These are phyloP conservation scores for Mycosphaerelloides madeirae DNA, from an alignment of 2,329 filamentous ascomycete genomes.

Conservation along the genomic window DNA sequence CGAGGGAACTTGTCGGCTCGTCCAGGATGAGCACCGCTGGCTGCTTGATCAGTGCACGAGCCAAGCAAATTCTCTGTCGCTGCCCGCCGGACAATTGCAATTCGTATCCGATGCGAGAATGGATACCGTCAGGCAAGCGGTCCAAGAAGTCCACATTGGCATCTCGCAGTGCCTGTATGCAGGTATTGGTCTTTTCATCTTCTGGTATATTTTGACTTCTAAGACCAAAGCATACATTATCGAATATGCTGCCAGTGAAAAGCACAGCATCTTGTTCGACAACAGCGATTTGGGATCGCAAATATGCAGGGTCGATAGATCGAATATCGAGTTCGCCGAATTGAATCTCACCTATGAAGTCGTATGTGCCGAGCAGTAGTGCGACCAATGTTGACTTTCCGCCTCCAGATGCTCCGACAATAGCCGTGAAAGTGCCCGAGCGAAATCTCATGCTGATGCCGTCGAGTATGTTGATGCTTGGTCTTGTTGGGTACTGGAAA, in stretches of 20 bases:
- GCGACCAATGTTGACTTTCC: conserved; percentile 44
- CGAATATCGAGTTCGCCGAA: conserved; percentile 40
- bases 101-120: conserved; percentile 42
- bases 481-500: conserved; percentile 44
- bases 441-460: conserved; percentile 34
- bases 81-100: conserved; percentile 45
- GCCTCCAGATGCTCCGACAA: conserved; percentile 43
- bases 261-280: conserved; percentile 45
- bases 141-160: conserved; percentile 43
- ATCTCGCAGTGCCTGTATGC: conserved; percentile 33
- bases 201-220: conserved; percentile 19
- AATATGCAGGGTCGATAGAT: conserved; percentile 30
- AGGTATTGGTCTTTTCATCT: conserved; percentile 23
- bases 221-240: conserved; percentile 42
- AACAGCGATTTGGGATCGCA: conserved; percentile 41
- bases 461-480: conserved; percentile 38
- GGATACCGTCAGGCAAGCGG: conserved; percentile 41
- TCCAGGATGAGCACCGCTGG: conserved; percentile 45
- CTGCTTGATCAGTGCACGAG: conserved; percentile 42
- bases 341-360: conserved; percentile 37
- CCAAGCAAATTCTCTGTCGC: conserved; percentile 44
- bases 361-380: conserved; percentile 41
- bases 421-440: conserved; percentile 40
- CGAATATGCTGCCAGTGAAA: conserved; percentile 42
- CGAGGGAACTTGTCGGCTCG: conserved; percentile 44